Conservation (phyloP, 106 monocot species). For the Dendrobium officinale region DNA sequence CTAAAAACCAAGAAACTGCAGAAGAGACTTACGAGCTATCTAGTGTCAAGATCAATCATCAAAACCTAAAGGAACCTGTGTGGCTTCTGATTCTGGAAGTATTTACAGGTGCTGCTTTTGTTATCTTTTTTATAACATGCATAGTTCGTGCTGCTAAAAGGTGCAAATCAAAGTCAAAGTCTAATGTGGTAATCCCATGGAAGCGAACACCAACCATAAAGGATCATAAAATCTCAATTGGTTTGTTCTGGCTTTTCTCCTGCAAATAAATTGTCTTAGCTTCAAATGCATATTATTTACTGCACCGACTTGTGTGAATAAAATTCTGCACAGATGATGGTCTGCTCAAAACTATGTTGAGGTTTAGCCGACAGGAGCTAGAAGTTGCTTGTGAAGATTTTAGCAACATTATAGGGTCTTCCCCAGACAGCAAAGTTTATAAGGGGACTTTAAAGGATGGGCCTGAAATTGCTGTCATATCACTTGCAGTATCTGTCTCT, state of each 20-base stretch:
- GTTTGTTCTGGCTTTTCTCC: constrained; percentile 30
- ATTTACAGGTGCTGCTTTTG: constrained; percentile 33
- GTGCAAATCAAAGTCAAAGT: constrained; percentile 25
- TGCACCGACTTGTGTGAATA: background rate
- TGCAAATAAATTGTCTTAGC: background rate
- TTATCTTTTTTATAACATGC: constrained; percentile 32
- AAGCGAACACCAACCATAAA: constrained; percentile 32
- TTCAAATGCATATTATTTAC: background rate
- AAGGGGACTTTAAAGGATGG: constrained; percentile 86
- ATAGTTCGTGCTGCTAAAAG: constrained; percentile 19
- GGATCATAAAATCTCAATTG: constrained; percentile 30
- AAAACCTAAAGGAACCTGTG: constrained; percentile 35
- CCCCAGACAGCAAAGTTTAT: constrained; percentile 58
- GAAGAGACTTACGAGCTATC: constrained; percentile 7
- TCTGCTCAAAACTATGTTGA: constrained; percentile 52
- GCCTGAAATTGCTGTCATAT: constrained; percentile 84
- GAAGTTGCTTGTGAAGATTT: constrained; percentile 96
- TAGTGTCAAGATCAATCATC: constrained; percentile 15
- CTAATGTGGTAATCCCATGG: constrained; percentile 30
- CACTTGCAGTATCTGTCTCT: constrained; percentile 48
- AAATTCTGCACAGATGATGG: constrained; percentile 38
- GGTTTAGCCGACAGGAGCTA: constrained; percentile 61
- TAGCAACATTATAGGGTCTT: constrained; percentile 93
- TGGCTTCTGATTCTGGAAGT: constrained; percentile 89
- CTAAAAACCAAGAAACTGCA: constrained; percentile 7